Conservation (phyloP, 176 grass and related monocot genomes). For the Oryza glumipatula region DNA sequence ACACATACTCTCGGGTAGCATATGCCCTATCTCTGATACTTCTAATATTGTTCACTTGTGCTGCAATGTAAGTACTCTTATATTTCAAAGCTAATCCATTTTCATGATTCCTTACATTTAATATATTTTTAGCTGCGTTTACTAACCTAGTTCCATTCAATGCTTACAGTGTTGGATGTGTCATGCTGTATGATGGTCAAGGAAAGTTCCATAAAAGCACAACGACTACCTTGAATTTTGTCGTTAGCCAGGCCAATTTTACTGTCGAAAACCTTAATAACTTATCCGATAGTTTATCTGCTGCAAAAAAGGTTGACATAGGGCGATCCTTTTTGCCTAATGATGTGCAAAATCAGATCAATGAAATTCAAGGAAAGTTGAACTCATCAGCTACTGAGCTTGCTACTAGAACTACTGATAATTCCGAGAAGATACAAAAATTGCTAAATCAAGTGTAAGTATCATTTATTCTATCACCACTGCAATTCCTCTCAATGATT, state of each 20-base stretch:
- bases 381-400: slow-evolving; percentile 69
- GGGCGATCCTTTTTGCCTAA: slow-evolving; percentile 50
- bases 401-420: slow-evolving; percentile 56
- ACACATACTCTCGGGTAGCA: slow-evolving; percentile 69
- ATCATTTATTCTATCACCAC: slow-evolving; percentile 17
- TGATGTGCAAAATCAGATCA: slow-evolving; percentile 63
- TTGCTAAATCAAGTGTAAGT: slow-evolving; percentile 71
- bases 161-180: slow-evolving; percentile 63
- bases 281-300: slow-evolving; percentile 86
- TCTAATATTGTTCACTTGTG: slow-evolving; percentile 80
- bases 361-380: slow-evolving; percentile 66
- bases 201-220: slow-evolving; percentile 84
- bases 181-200: slow-evolving; percentile 77
- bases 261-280: slow-evolving; percentile 87
- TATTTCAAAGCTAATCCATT: background rate
- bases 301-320: slow-evolving; percentile 69
- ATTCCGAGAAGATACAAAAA: slow-evolving; percentile 68
- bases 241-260: slow-evolving; percentile 75
- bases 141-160: slow-evolving; percentile 37
- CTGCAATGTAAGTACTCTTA: slow-evolving; percentile 76
- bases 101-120: slow-evolving; percentile 27
- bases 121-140: slow-evolving; percentile 20
- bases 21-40: slow-evolving; percentile 79
- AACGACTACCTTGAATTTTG: slow-evolving; percentile 65
- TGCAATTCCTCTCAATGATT: slow-evolving; percentile 2